Conservation (phyloP, 306 rosid genomes). For the Pueraria montana region DNA sequence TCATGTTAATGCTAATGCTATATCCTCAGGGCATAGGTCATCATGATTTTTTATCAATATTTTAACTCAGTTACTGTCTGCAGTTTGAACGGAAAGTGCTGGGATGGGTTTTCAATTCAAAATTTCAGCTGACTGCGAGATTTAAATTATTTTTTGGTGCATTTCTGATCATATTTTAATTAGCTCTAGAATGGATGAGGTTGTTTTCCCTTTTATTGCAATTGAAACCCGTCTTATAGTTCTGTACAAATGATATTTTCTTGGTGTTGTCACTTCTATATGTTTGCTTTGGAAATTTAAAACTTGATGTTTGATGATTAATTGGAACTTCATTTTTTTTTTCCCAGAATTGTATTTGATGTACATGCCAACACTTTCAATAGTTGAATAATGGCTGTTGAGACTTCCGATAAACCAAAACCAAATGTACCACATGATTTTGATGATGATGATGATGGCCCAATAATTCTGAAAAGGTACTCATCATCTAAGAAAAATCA, state of each 20-base stretch:
- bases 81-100: too few species aligned
- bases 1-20: too few species aligned
- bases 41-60: neutral
- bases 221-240: slow-evolving; percentile 24
- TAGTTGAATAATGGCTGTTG: slow-evolving; percentile 60
- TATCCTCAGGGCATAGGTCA: neutral
- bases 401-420: slow-evolving; percentile 54
- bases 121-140: neutral
- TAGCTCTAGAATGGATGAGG: too few species aligned
- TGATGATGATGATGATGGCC: neutral
- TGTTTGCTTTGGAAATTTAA: slow-evolving; percentile 2
- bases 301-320: slow-evolving; percentile 19
- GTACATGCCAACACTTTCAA: slow-evolving; percentile 39
- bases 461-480: neutral
- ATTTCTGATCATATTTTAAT: too few species aligned
- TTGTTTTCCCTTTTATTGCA: slow-evolving; percentile 1
- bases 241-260: slow-evolving; percentile 15
- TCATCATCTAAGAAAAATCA: neutral
- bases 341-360: slow-evolving; percentile 48
- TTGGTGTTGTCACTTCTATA: slow-evolving; percentile 21
- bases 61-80: too few species aligned
- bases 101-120: too few species aligned
- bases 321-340: slow-evolving; percentile 1
- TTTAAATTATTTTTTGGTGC: neutral
- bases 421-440: neutral